Evolutionary conservation across 2,329 filamentous ascomycete species (phyloP).

Genomic region (Ceratocystiopsis brevicomis): DNA sequence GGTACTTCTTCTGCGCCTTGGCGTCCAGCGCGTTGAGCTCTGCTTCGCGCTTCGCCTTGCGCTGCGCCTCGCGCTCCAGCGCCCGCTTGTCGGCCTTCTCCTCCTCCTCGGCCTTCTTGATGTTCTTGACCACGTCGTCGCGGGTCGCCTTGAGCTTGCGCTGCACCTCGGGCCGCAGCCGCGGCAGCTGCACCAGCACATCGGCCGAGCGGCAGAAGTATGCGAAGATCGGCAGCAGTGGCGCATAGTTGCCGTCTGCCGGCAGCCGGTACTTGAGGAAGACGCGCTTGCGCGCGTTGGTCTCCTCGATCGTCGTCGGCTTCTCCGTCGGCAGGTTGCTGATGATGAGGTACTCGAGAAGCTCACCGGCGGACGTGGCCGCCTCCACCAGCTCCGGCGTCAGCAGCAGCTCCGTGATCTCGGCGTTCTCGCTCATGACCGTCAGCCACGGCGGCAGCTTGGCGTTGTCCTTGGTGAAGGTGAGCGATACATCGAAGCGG

Average conservation of each 20-base stretch:
- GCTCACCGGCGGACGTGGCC: slow-evolving; percentile 57
- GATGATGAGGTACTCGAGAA: slow-evolving; percentile 72
- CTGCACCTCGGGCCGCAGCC: slow-evolving; percentile 78
- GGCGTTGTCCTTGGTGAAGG: slow-evolving; percentile 75
- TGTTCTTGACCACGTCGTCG: slow-evolving; percentile 60
- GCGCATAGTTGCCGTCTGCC: slow-evolving; percentile 40
- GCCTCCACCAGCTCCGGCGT: slow-evolving; percentile 75
- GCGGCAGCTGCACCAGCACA: slow-evolving; percentile 52
- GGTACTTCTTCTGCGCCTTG: slow-evolving; percentile 70
- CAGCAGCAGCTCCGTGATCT: slow-evolving; percentile 74
- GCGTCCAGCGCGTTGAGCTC: slow-evolving; percentile 59
- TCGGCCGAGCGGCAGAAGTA: slow-evolving; percentile 78
- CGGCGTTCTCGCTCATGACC: slow-evolving; percentile 91
- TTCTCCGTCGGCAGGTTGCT: slow-evolving; percentile 79
- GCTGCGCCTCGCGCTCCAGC: slow-evolving; percentile 51
- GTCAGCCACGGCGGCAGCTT: slow-evolving; percentile 83
- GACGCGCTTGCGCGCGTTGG: slow-evolving; percentile 67
- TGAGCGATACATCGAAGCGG: slow-evolving; percentile 85
- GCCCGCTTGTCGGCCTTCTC: slow-evolving; percentile 63
- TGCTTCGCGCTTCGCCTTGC: slow-evolving; percentile 78
- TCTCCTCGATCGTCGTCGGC: slow-evolving; percentile 70
- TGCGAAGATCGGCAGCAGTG: slow-evolving; percentile 55
- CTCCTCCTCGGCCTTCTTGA: slow-evolving; percentile 64
- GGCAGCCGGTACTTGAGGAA: slow-evolving; percentile 59
- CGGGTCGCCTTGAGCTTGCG: slow-evolving; percentile 67